These are phyloP conservation scores for Chionographis japonica DNA, from an alignment of 106 monocot species.

Conservation along the genomic window DNA sequence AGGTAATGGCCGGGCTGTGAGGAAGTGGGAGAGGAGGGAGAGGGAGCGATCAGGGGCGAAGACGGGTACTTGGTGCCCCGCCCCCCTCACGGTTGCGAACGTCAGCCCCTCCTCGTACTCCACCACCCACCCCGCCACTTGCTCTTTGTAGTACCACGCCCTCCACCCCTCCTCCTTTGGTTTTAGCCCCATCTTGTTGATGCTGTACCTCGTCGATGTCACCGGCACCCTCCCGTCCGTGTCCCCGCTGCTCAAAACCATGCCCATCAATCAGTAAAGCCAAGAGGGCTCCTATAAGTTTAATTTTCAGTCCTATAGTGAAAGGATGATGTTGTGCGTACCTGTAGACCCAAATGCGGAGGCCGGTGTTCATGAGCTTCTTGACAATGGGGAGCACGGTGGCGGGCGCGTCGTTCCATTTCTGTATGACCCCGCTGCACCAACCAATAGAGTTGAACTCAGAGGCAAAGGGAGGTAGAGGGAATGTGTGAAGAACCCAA, in stretches of 20 bases:
- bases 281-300: too few species aligned
- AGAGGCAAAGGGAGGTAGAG: too few species aligned
- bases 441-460: too few species aligned
- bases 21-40: conserved; percentile 66
- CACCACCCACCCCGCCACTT: conserved; percentile 86
- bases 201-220: conserved; percentile 86
- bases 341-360: conserved; percentile 91
- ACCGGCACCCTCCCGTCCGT: conserved; percentile 87
- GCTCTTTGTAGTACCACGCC: conserved; percentile 69
- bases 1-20: conserved; percentile 43
- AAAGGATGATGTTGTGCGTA: background rate
- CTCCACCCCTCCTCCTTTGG: conserved; percentile 45
- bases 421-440: conserved; percentile 60
- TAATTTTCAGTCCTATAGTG: too few species aligned
- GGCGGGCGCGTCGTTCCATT: conserved; percentile 72
- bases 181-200: conserved; percentile 60
- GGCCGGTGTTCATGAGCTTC: conserved; percentile 65
- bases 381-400: conserved; percentile 66
- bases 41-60: conserved; percentile 58
- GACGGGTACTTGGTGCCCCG: conserved; percentile 83
- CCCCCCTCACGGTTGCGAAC: conserved; percentile 77
- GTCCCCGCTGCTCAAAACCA: conserved; percentile 55
- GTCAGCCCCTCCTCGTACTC: conserved; percentile 70
- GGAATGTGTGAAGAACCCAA: too few species aligned
- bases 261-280: background rate